Evolutionary conservation across 2,329 filamentous ascomycete species (phyloP).

Genomic region (Microdochium paspali): DNA sequence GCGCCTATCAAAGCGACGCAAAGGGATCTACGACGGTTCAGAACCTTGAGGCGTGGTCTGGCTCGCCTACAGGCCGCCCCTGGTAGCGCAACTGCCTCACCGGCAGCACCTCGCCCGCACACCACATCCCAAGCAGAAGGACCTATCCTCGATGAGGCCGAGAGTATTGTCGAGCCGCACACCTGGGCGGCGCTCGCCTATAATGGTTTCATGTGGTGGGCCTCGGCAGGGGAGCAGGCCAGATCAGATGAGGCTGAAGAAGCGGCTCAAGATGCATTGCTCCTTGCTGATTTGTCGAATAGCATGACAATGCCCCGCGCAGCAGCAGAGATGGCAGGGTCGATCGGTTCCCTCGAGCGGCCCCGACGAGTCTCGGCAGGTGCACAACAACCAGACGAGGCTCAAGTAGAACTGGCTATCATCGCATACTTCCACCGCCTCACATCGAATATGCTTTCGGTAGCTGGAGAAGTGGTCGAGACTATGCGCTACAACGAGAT

Average conservation of each 20-base stretch:
- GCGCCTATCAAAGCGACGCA: constrained; percentile 74
- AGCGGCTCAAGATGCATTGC: constrained; percentile 39
- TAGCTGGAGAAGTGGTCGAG: constrained; percentile 43
- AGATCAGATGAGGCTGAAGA: constrained; percentile 52
- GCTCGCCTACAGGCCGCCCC: constrained; percentile 27
- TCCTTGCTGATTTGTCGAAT: constrained; percentile 41
- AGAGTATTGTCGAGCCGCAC: constrained; percentile 50
- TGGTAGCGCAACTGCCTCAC: constrained; percentile 10
- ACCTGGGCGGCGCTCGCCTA: constrained; percentile 71
- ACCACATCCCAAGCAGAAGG: constrained; percentile 9
- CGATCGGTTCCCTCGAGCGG: constrained; percentile 28
- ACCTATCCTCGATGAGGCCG: constrained; percentile 33
- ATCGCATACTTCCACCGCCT: constrained; percentile 77
- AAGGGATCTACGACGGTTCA: constrained; percentile 76
- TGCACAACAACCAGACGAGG: constrained; percentile 30
- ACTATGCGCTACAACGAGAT: constrained; percentile 20
- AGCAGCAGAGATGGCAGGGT: constrained; percentile 26
- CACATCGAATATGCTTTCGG: constrained; percentile 44
- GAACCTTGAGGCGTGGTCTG: constrained; percentile 56
- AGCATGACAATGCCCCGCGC: constrained; percentile 19
- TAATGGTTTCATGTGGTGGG: constrained; percentile 84
- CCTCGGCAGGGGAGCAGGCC: constrained; percentile 66
- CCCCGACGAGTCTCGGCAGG: background rate
- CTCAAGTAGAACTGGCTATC: constrained; percentile 55
- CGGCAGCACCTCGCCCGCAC: constrained; percentile 7